Evolutionary conservation across 1,284 basidiomycete species (phyloP).

Genomic region (Leucoagaricus sp.): DNA sequence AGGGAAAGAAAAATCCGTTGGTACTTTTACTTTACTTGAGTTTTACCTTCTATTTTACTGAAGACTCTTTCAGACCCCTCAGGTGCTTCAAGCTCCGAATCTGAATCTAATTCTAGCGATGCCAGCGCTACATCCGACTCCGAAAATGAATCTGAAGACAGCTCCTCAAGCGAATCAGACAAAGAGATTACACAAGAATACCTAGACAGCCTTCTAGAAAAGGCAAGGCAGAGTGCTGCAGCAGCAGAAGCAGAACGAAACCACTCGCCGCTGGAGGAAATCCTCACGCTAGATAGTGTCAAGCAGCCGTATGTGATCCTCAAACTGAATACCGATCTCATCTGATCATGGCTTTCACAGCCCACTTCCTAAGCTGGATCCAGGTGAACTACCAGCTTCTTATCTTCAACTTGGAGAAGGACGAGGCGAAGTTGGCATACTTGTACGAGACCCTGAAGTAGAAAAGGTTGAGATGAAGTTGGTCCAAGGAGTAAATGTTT

Average conservation of each 20-base stretch:
- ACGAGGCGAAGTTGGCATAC: slow-evolving; percentile 43
- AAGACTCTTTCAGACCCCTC: neutral
- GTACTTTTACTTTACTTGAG: slow-evolving; percentile 19
- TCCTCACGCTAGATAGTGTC: slow-evolving; percentile 45
- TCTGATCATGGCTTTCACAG: slow-evolving; percentile 35
- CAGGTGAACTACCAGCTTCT: slow-evolving; percentile 56
- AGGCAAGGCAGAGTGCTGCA: slow-evolving; percentile 52
- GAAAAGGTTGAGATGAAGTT: slow-evolving; percentile 51
- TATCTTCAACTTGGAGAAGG: slow-evolving; percentile 58
- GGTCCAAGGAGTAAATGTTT: slow-evolving; percentile 46
- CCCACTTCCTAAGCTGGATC: slow-evolving; percentile 65
- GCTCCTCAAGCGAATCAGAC: slow-evolving; percentile 8
- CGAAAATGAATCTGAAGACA: neutral
- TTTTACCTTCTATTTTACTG: too few species aligned
- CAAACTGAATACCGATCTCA: slow-evolving; percentile 1
- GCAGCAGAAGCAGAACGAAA: slow-evolving; percentile 23
- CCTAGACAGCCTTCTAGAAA: slow-evolving; percentile 63
- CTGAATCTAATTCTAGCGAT: slow-evolving; percentile 14
- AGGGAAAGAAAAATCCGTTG: slow-evolving; percentile 46
- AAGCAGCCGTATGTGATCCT: slow-evolving; percentile 34
- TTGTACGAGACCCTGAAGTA: slow-evolving; percentile 62
- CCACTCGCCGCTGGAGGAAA: slow-evolving; percentile 30
- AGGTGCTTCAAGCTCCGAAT: slow-evolving; percentile 15
- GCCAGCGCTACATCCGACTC: neutral
- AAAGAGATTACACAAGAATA: slow-evolving; percentile 58